These are phyloP conservation scores for Trichophaea hybrida DNA, from an alignment of 2,329 filamentous ascomycete genomes.

Conservation along the genomic window DNA sequence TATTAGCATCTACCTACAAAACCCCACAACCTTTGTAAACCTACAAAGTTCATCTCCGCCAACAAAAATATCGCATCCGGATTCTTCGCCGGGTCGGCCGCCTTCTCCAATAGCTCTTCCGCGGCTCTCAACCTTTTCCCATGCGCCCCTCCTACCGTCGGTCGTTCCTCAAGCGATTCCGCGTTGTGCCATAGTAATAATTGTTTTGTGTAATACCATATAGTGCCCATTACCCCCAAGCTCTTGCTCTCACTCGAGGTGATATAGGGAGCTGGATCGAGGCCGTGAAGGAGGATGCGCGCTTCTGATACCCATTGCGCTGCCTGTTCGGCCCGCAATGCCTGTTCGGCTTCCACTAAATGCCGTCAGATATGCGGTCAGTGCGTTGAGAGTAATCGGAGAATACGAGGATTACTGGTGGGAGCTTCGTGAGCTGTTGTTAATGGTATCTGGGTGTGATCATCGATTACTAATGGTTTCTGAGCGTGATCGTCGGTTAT, in stretches of 20 bases:
- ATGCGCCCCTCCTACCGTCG: conserved; percentile 12
- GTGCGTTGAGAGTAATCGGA: background rate
- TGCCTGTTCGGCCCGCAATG: background rate
- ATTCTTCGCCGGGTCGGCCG: conserved; percentile 38
- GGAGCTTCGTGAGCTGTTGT: background rate
- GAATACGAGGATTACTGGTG: background rate
- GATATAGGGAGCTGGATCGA: background rate
- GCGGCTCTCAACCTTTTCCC: conserved; percentile 20
- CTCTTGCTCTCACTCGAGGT: background rate
- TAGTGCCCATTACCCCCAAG: background rate
- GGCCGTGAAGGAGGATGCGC: background rate
- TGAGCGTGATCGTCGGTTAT: background rate
- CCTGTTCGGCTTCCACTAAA: too few relatives aligned
- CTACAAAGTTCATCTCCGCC: conserved; percentile 75
- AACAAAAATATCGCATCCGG: conserved; percentile 79
- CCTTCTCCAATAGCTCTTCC: conserved; percentile 21
- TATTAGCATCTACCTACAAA: conserved; percentile 5
- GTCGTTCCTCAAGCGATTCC: conserved; percentile 17
- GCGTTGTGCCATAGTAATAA: conserved; percentile 19
- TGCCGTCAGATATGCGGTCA: too few relatives aligned
- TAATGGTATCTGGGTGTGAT: background rate
- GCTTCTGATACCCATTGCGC: background rate
- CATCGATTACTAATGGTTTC: background rate
- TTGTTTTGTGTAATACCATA: conserved; percentile 14
- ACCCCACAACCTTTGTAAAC: conserved; percentile 1